These are phyloP conservation scores for Neohortaea acidophila DNA, from an alignment of 495 filamentous ascomycete genomes.

Conservation along the genomic window DNA sequence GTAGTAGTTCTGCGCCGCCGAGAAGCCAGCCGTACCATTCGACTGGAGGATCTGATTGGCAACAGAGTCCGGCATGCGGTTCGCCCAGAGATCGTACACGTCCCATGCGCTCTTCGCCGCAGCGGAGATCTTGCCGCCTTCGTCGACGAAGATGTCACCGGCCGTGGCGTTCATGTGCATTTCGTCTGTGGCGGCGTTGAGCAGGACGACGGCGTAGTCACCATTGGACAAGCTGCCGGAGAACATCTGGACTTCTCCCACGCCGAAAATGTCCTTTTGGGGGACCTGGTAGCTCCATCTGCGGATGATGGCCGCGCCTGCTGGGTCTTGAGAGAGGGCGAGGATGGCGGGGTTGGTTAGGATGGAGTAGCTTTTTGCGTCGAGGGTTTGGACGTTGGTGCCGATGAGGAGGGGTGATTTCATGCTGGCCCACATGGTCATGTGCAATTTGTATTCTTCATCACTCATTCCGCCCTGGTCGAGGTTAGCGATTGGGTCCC, in stretches of 20 bases:
- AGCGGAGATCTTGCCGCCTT: no score
- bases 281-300: slow-evolving; percentile 13
- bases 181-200: slow-evolving; percentile 32
- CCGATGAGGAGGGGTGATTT: slow-evolving; percentile 45
- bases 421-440: slow-evolving; percentile 42
- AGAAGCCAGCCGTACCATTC: neutral
- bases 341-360: slow-evolving; percentile 38
- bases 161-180: slow-evolving; percentile 37
- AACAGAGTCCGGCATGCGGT: slow-evolving; percentile 1
- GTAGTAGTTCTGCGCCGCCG: slow-evolving; percentile 1
- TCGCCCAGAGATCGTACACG: no score
- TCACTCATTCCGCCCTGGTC: slow-evolving; percentile 37
- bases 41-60: neutral
- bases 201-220: slow-evolving; percentile 33
- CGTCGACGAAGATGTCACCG: slow-evolving; percentile 38
- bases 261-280: slow-evolving; percentile 10
- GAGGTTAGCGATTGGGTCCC: slow-evolving; percentile 4
- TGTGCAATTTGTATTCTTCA: slow-evolving; percentile 31
- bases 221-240: slow-evolving; percentile 30
- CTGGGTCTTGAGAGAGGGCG: slow-evolving; percentile 38
- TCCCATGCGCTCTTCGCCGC: no score
- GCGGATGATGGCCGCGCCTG: slow-evolving; percentile 30
- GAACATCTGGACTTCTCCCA: slow-evolving; percentile 35
- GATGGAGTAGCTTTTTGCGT: no score
- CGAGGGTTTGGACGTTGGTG: no score